Conservation (phyloP, 176 grass and related monocot species). For the Juncus inflexus region DNA sequence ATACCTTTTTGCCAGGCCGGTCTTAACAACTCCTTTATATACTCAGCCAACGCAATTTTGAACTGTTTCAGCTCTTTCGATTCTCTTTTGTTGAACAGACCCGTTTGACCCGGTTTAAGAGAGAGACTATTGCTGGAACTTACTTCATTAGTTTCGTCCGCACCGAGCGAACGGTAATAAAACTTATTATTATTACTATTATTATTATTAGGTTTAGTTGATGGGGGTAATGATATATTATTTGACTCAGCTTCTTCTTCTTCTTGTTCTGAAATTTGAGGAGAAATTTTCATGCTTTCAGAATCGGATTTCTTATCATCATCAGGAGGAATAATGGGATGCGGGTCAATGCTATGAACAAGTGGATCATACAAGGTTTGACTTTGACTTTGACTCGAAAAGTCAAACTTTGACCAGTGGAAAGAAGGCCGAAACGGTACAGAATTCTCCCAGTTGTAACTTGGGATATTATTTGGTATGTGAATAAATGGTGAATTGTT, state of each 20-base stretch:
- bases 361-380: constrained; percentile 13
- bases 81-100: not conserved
- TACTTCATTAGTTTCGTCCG: not conserved
- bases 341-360: constrained; percentile 21
- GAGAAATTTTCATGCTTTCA: constrained; percentile 27
- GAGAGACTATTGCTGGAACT: constrained; percentile 3
- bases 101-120: not conserved
- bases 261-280: constrained; percentile 2
- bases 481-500: not conserved
- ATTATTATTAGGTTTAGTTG: constrained; percentile 18
- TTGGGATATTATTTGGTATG: constrained; percentile 4
- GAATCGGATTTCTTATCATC: not conserved
- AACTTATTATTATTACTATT: not conserved
- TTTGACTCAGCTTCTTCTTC: not conserved
- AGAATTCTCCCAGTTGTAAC: constrained; percentile 23
- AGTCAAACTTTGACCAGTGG: constrained; percentile 9
- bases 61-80: constrained; percentile 24
- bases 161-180: constrained; percentile 1
- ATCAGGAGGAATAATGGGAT: no score
- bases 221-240: constrained; percentile 5
- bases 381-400: not conserved
- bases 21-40: constrained; percentile 34
- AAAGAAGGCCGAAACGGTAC: constrained; percentile 29
- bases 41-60: constrained; percentile 30
- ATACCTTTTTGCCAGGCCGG: constrained; percentile 28